Base-by-base conservation (phyloP, 495 filamentous ascomycete species). In the Penicillium crystallinum region DNA sequence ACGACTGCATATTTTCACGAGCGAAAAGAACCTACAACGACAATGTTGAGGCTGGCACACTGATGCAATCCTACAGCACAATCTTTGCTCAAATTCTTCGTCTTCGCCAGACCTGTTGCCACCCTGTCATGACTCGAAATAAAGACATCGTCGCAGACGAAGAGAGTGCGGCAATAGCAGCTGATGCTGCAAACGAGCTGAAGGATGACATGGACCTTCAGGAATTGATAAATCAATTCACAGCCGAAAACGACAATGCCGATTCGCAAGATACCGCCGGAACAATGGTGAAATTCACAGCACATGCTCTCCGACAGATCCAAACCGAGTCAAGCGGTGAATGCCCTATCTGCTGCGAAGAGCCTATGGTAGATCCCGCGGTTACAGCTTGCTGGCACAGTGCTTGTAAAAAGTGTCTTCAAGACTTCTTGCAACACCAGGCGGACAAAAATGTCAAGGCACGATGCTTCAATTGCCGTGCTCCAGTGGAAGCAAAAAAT, bases 381-480 rank as follows among this genome's bases (percentile, higher is more conserved):
- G 92, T 98, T 1, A 96, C 93, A 0, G 88, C 90, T 0, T 98
- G 93, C 70, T 97, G 92, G 88, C 93, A 98, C 67, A 90, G 87
- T 19, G 91, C 93, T 2, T 98, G 93, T 77, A 95, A 93, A 68
- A 83, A 89, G 39, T 98, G 93, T 59, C 76, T 96, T 21, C 69
- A 89, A 4, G 83, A 90, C 58, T 95, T 91, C 61, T 91, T 98
- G 53, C 82, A 83, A 55, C 90, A 96, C 65, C 88, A 95, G 58
- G 86, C 78, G 29, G 82, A 88, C 55, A 88, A 85, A 58, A 82
- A 85, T 25, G 78, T 87, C 49, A 52, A 86, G 0, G 85, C 93
- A 9, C 77, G 83, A 27, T 98, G 93, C 61, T 95, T 95, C 69
- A 89, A 86, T 35, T 98, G 93, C 61, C 87, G 93, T 18, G 88